These are phyloP conservation scores for Collybia mongolica DNA, from an alignment of 768 basidiomycete species.

Conservation along the genomic window DNA sequence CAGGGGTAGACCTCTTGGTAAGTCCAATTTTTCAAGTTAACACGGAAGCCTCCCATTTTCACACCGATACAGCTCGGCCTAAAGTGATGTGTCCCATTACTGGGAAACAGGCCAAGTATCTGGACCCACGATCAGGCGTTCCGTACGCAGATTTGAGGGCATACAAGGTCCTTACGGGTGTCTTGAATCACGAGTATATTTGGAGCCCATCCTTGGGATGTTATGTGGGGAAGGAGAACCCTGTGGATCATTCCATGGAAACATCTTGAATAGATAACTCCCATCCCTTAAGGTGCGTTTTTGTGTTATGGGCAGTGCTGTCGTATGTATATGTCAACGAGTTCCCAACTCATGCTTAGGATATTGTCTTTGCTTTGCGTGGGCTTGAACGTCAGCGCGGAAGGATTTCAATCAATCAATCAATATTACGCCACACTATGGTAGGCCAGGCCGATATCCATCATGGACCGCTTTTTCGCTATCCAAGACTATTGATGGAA, in stretches of 20 bases:
- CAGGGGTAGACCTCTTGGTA: conserved; percentile 66
- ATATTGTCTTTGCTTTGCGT: too few relatives aligned
- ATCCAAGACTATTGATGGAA: too few relatives aligned
- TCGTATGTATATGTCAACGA: too few relatives aligned
- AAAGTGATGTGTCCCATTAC: conserved; percentile 73
- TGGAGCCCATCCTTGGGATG: conserved; percentile 55
- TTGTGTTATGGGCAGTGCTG: too few relatives aligned
- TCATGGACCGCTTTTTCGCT: too few relatives aligned
- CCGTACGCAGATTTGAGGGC: conserved; percentile 75
- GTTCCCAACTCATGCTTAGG: too few relatives aligned
- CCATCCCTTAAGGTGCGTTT: too few relatives aligned
- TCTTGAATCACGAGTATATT: conserved; percentile 67
- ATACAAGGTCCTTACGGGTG: conserved; percentile 57
- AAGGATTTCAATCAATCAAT: too few relatives aligned
- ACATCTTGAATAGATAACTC: too few relatives aligned
- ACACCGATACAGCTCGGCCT: conserved; percentile 59
- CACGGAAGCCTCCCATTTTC: conserved; percentile 3
- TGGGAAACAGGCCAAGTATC: conserved; percentile 72
- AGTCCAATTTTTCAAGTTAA: conserved; percentile 17
- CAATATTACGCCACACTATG: too few relatives aligned
- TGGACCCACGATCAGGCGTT: conserved; percentile 76
- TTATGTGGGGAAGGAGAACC: conserved; percentile 34
- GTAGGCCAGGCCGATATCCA: too few relatives aligned
- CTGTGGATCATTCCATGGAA: neutral
- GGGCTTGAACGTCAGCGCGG: too few relatives aligned